phyloP scores from a whole-genome alignment of 1,284 basidiomycete genomes.

The Moesziomyces globuligerus region DNA sequence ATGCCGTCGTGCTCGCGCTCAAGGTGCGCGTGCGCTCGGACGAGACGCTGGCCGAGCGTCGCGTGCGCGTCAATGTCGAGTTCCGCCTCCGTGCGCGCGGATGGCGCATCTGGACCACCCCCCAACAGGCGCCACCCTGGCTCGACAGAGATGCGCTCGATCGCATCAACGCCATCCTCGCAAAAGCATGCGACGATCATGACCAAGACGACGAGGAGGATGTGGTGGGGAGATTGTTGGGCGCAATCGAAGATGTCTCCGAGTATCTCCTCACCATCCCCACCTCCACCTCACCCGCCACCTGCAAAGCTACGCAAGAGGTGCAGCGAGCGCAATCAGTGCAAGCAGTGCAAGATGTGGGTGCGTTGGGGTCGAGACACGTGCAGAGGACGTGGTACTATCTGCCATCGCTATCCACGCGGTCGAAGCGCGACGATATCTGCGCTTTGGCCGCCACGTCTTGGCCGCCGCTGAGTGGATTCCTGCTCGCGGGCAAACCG shows the following conservation, averaged over 20 bases:
- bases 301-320: background rate
- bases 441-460: constrained; percentile 26
- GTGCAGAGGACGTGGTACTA: constrained; percentile 54
- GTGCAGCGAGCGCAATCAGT: background rate
- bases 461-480: constrained; percentile 42
- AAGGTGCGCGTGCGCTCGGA: constrained; percentile 14
- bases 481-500: constrained; percentile 58
- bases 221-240: constrained; percentile 4
- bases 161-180: constrained; percentile 14
- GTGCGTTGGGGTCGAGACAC: background rate
- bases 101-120: constrained; percentile 21
- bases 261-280: constrained; percentile 20
- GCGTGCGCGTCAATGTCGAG: constrained; percentile 22
- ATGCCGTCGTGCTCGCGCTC: constrained; percentile 27
- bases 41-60: background rate
- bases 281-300: background rate
- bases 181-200: background rate
- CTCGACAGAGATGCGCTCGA: constrained; percentile 18
- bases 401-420: constrained; percentile 49
- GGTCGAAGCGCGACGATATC: constrained; percentile 51
- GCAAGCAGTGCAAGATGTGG: background rate
- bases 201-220: constrained; percentile 12
- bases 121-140: constrained; percentile 29
- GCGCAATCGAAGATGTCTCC: constrained; percentile 17
- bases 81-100: constrained; percentile 9